phyloP scores from a whole-genome alignment of 2,329 filamentous ascomycete genomes.

The Trichophyton mentagrophytes region DNA sequence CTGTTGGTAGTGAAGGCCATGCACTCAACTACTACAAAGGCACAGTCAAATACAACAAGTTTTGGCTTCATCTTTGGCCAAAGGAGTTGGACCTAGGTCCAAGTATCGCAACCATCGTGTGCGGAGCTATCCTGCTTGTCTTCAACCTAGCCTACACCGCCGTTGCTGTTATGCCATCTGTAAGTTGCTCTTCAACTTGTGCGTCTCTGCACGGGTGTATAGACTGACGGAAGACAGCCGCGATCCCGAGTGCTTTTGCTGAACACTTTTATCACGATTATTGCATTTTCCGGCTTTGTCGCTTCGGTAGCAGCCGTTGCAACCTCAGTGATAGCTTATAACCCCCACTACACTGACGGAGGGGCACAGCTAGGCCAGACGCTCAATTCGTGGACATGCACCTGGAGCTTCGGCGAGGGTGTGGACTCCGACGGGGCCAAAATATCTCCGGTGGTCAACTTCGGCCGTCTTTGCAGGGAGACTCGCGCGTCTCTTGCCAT shows the following conservation, averaged over 20 bases:
- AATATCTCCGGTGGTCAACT: constrained; percentile 22
- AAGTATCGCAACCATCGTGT: constrained; percentile 25
- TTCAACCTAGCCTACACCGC: constrained; percentile 24
- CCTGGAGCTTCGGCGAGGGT: constrained; percentile 21
- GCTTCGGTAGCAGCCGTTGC: constrained; percentile 23
- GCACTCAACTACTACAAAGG: constrained; percentile 28
- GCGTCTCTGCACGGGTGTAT: neutral
- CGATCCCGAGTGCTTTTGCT: constrained; percentile 24
- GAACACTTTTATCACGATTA: constrained; percentile 23
- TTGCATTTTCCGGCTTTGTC: constrained; percentile 26
- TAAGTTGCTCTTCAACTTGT: constrained; percentile 14
- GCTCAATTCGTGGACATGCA: constrained; percentile 32
- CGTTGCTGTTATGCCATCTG: constrained; percentile 25
- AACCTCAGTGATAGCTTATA: constrained; percentile 22
- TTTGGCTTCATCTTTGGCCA: constrained; percentile 31
- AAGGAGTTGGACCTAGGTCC: constrained; percentile 31
- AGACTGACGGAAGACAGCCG: constrained; percentile 17
- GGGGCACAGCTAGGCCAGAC: constrained; percentile 24
- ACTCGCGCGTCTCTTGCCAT: constrained; percentile 26
- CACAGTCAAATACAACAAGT: constrained; percentile 24
- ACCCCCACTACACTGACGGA: constrained; percentile 18
- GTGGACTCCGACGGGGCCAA: constrained; percentile 10
- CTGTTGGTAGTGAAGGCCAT: constrained; percentile 27
- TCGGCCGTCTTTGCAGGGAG: constrained; percentile 27
- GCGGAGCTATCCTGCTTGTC: constrained; percentile 26